Base-by-base conservation (phyloP, 805 yeast genomes). In the Candida ortonii region DNA sequence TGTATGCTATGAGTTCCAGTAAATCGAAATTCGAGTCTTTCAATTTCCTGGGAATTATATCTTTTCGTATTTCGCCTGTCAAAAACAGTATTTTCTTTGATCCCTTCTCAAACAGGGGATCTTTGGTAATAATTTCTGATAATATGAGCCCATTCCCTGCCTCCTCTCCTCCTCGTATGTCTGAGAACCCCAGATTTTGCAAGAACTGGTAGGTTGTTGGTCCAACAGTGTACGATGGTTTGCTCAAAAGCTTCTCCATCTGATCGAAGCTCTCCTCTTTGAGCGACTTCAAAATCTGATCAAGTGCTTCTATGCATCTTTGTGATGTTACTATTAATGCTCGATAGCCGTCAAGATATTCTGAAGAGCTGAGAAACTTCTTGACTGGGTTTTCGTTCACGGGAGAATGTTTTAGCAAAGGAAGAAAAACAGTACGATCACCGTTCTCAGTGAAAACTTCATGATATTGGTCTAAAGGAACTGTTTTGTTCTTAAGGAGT, bases 31-130 rank as follows among this genome's bases (percentile, higher is more conserved):
- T 71, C 20, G 60, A 55, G 1, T 50, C 49, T 7, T 46, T 38
- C 16, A 90, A 59, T 39, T 68, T 77, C 32, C 62, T 71, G 0
- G 96, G 96, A 9, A 90, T 78, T 10, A 80, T 78, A 57, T 87
- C 95, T 50, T 82, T 78, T 47, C 96, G 71, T 3, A 82, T 76
- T 43, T 80, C 86, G 1, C 98, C 98, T 0, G 96, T 90, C 50
- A 88, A 73, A 49, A 89, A 87, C 6, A 85, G 65, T 5, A 81
- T 62, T 15, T 60, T 61, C 12, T 62, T 61, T 2, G 47, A 36
- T 4, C 30, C 36, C 1, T 36, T 23, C 41, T 30, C 25, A 22
- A 49, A 57, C 3, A 53, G 36, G 1, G 30, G 24, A 23, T 71
- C 72, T 0, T 54, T 28, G 2, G 76, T 50, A 11, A 89, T 81